Base-by-base conservation (phyloP, 208 protist species). In the Wallacemonas sp. region DNA sequence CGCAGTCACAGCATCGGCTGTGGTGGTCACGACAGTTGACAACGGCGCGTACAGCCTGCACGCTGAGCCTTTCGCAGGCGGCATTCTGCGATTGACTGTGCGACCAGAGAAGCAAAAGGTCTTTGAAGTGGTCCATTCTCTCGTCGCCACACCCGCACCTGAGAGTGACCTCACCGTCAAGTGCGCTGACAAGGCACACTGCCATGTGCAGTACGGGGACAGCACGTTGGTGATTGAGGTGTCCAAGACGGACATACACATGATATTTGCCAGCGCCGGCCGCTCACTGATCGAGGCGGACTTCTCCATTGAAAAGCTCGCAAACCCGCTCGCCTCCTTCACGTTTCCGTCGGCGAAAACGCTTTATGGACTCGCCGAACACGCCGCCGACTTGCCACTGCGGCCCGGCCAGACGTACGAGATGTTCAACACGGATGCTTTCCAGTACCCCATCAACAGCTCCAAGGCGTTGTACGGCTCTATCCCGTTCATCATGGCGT, bases 391-490 rank as follows among this genome's bases (percentile, higher is more conserved):
- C 61, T 61, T 99, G 1, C 27, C 95, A n/a, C 74, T 99, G 2
- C 80, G 87, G 9, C 57, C 52, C 0, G 79, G 80, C 27, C 67
- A 85, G 9, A 92, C 90, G 6, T 99, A 99, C 75, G 76, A 96
- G 26, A 80, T 99, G 34, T 99, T 90, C 72, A 99, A 99, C 76
- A 87, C 98, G 0, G 99, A 99, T 69, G 95, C 99, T 4, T 99
- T 99, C 73, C 84, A 99, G 71, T 99, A 99, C 76, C 89, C 97
- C 46, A 56, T 99, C 1, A 91, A 99, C 68, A 92, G 95, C 71
- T 87, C 88, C 6, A 85, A 93, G 54, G 83, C 93, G 1, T 81
- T 99, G 11, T 99, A 99, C 83, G 98, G 98, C 19, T 56, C 85
- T 4, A 92, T 99, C 11, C 99, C 99, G 1, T 98, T 99, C 34